A percentile compares a stretch with the other conserved stretches of the same genome.
Conservation (phyloP, 164 flowering plant species). For the Aristolochia contorta region DNA sequence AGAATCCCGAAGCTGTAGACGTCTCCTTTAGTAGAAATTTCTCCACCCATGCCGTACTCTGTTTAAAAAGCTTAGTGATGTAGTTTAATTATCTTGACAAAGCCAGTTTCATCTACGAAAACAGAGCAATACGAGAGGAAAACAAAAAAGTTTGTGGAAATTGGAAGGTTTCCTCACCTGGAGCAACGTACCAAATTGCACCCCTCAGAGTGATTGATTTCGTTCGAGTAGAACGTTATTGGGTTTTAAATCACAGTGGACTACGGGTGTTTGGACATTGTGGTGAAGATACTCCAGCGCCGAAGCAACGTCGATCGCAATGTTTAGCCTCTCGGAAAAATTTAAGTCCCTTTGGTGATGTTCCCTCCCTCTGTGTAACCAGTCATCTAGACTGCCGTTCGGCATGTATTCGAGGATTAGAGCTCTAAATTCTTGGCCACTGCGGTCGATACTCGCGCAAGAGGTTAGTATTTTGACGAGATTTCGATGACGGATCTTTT, state of each 20-base stretch:
- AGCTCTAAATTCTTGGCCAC: constrained; percentile 17
- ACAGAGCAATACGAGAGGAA: not conserved
- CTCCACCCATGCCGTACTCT: constrained; percentile 16
- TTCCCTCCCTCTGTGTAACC: constrained; percentile 10
- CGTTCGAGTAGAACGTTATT: constrained; percentile 14
- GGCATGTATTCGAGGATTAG: constrained; percentile 14
- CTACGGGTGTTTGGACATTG: constrained; percentile 7
- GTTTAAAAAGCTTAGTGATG: not conserved
- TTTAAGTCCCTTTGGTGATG: not conserved
- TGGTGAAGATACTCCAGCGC: constrained; percentile 31
- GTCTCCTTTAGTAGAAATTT: constrained; percentile 9
- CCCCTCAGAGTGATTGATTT: constrained; percentile 6
- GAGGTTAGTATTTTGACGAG: constrained; percentile 13
- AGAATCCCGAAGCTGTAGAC: constrained; percentile 16
- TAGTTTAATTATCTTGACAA: not conserved
- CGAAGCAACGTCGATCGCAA: constrained; percentile 28
- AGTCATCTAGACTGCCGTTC: constrained; percentile 16
- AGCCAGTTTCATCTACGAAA: not conserved
- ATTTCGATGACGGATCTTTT: constrained; percentile 9
- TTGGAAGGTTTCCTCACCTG: constrained; percentile 10
- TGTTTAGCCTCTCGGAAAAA: constrained; percentile 19
- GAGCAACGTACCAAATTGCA: constrained; percentile 17
- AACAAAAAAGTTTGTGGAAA: too few species aligned
- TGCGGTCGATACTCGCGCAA: constrained; percentile 10
- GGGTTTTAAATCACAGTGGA: constrained; percentile 20